Percentiles rank a stretch among this genome's conserved stretches.
These are phyloP conservation scores for Lenzites betulinus DNA, from an alignment of 768 basidiomycete species.

Conservation along the genomic window DNA sequence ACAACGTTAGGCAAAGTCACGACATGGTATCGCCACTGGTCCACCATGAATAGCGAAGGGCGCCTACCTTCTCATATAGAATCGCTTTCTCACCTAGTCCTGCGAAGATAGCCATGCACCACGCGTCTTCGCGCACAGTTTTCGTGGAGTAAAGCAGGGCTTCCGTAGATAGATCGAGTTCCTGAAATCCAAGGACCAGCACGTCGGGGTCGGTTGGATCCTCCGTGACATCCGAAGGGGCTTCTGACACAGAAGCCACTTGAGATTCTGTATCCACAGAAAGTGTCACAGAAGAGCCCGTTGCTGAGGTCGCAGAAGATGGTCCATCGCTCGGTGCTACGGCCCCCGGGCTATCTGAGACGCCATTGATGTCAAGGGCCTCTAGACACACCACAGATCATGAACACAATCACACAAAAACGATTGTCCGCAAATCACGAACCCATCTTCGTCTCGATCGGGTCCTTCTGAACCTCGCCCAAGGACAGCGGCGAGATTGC, in stretches of 20 bases:
- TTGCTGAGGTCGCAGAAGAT: neutral
- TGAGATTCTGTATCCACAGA: neutral
- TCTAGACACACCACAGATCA: neutral
- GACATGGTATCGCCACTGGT: neutral
- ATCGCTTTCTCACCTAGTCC: slow-evolving; percentile 67
- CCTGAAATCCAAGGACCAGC: slow-evolving; percentile 78
- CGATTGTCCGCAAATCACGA: neutral
- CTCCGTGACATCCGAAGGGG: slow-evolving; percentile 10
- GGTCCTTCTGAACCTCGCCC: slow-evolving; percentile 14
- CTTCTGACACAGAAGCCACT: slow-evolving; percentile 16
- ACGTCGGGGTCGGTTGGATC: slow-evolving; percentile 58
- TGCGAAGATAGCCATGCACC: slow-evolving; percentile 66
- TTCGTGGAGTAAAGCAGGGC: slow-evolving; percentile 72
- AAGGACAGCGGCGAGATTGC: slow-evolving; percentile 29
- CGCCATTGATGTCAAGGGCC: neutral
- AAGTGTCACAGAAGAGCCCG: neutral
- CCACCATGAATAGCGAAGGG: neutral
- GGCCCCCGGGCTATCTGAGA: neutral
- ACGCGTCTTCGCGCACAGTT: slow-evolving; percentile 67
- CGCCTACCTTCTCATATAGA: slow-evolving; percentile 64
- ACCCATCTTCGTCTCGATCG: slow-evolving; percentile 7
- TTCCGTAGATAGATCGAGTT: slow-evolving; percentile 77
- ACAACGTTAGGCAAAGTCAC: neutral
- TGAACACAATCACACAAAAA: neutral
- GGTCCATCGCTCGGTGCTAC: neutral